Conservation (phyloP, 805 yeast species). For the Wickerhamiella siamensis region DNA sequence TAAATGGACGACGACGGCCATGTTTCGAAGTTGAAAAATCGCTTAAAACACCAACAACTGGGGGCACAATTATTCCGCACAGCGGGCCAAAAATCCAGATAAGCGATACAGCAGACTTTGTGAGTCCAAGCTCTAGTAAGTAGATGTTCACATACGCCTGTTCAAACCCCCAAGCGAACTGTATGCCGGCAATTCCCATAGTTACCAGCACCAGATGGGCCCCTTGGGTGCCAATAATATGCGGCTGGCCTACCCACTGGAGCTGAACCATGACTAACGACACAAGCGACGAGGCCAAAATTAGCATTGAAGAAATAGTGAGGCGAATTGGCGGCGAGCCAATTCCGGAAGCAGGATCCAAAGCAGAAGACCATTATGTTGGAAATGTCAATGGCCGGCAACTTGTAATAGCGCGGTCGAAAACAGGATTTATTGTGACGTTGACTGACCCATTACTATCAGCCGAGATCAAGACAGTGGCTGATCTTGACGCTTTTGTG, state of each 20-base stretch:
- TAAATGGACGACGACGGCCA: constrained; percentile 46
- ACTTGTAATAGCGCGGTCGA: not conserved
- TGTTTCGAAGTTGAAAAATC: constrained; percentile 27
- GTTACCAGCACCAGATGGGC: constrained; percentile 18
- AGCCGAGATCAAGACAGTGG: not conserved
- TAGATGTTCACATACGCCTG: constrained; percentile 52
- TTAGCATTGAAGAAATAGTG: constrained; percentile 4
- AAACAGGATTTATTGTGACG: not conserved
- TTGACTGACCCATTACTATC: not conserved
- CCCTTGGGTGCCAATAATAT: constrained; percentile 10
- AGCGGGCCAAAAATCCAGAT: constrained; percentile 59
- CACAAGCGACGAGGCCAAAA: not conserved
- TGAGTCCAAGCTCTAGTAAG: constrained; percentile 44
- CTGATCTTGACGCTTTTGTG: not conserved
- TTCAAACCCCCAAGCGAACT: constrained; percentile 52
- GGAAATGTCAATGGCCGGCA: not conserved
- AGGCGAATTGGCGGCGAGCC: constrained; percentile 2
- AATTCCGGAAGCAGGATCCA: not conserved
- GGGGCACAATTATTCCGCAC: constrained; percentile 51
- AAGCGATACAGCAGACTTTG: constrained; percentile 39
- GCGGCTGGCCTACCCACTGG: constrained; percentile 19
- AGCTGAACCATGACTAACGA: constrained; percentile 6
- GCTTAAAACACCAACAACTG: constrained; percentile 43
- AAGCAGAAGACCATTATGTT: not conserved
- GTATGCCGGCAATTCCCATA: constrained; percentile 39